A percentile compares a stretch with the other conserved stretches of the same genome.
phyloP scores from a whole-genome alignment of 805 yeast genomes.

The Isabelozyma pseudorhagii region DNA sequence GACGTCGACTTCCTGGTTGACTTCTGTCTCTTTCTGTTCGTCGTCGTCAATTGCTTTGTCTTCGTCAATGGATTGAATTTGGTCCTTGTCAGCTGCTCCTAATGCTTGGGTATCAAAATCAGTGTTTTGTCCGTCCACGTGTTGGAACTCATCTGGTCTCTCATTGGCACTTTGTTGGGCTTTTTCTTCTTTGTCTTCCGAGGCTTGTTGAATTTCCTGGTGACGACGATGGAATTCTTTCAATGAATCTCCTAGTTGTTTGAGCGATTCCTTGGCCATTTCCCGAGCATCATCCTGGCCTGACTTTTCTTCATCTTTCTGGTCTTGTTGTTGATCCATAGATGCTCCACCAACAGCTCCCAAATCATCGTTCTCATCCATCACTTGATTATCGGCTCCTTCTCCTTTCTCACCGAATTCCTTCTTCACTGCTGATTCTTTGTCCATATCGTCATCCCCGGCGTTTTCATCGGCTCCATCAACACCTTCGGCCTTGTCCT shows the following conservation, averaged over 20 bases:
- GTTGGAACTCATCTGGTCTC: conserved; percentile 83
- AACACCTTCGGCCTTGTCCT: conserved; percentile 48
- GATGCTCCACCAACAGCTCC: conserved; percentile 63
- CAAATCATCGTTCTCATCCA: conserved; percentile 60
- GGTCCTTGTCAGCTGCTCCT: conserved; percentile 84
- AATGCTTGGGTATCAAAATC: conserved; percentile 85
- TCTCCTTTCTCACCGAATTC: conserved; percentile 58
- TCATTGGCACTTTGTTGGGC: conserved; percentile 55
- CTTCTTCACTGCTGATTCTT: conserved; percentile 59
- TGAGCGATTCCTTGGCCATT: conserved; percentile 71
- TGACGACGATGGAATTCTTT: conserved; percentile 89
- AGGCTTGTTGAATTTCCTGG: conserved; percentile 77
- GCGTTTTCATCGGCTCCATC: conserved; percentile 50
- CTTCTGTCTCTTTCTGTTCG: conserved; percentile 17
- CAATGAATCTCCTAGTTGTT: conserved; percentile 86
- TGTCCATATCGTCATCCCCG: conserved; percentile 45
- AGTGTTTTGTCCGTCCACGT: conserved; percentile 75
- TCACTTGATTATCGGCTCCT: conserved; percentile 55
- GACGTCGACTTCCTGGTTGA: conserved; percentile 24
- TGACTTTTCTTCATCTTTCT: conserved; percentile 36
- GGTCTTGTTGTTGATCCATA: conserved; percentile 35
- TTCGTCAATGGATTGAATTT: conserved; percentile 71
- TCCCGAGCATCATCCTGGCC: conserved; percentile 55
- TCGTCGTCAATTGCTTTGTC: conserved; percentile 82
- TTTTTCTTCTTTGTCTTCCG: conserved; percentile 46